Base-by-base conservation (phyloP, 176 grass and related monocot species). In the Elymus sibiricus region DNA sequence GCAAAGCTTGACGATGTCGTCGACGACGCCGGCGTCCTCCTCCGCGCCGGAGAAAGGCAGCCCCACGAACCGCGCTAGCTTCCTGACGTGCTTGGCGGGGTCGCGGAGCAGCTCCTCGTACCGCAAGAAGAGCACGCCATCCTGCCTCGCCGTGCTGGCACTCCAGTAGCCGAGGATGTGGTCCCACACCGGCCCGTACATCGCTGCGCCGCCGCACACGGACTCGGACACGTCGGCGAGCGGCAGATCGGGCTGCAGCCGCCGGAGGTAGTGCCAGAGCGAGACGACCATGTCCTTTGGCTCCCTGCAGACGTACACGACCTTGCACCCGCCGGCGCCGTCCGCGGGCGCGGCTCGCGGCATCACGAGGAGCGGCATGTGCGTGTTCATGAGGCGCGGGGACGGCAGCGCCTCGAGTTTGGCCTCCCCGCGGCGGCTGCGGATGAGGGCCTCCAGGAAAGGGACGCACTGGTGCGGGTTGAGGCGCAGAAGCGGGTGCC, bases 61-160 rank as follows among this genome's bases (percentile, higher is more conserved):
- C 5, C 49, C 49, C 15, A 53, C 15, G 49, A 51, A 15, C 42
- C 42, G 42, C 42, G 11, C 11, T 10, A 44, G 42, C 42, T 44
- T 10, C 42, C 42, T 11, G 42, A 84, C 74, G 7, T 60, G 34
- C 2, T 4, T 40, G 11, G 24, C 35, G 0, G 84, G 74, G 32
- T 82, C 76, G 8, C n/a, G 66, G n/a, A 87, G 17, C 7, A 91
- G 16, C 51, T 87, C 72, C 64, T 91, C 81, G 25, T 91, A 91
- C 55, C 65, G 74, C 5, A 91, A 19, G 66, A 91, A 87, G 17
- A 87, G 80, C 55, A 87, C 53, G 51, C 16, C 3, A 38, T 29
- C 39, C 4, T 14, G 80, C 22, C 25, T 25, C 14, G 47, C 39
- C 6, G 3, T 0, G 9, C 29, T 65, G n/a, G 82, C 84, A 64